Conservation (phyloP, 768 basidiomycete species). For the Amylocystis lapponica region DNA sequence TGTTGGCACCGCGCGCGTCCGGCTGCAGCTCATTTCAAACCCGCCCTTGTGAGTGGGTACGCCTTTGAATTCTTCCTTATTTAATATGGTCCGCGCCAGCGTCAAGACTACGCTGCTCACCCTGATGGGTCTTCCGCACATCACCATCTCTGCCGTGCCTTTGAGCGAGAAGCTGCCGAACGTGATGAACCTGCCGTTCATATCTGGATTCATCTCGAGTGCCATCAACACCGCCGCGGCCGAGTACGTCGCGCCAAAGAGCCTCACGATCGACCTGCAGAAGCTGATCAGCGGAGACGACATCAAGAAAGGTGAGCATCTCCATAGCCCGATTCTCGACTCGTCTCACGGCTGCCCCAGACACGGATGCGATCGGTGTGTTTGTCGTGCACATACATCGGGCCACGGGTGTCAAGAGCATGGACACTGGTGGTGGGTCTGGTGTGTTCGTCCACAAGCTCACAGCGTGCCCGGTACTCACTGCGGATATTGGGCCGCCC, state of each 20-base stretch:
- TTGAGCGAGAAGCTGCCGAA: slow-evolving; percentile 60
- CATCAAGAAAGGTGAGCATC: slow-evolving; percentile 36
- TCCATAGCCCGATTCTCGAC: neutral
- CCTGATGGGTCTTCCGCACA: slow-evolving; percentile 64
- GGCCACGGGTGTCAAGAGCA: slow-evolving; percentile 44
- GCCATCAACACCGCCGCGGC: slow-evolving; percentile 57
- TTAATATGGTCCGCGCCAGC: slow-evolving; percentile 15
- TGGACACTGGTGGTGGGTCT: slow-evolving; percentile 32
- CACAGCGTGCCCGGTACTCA: neutral
- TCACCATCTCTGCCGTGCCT: slow-evolving; percentile 60
- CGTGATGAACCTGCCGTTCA: slow-evolving; percentile 70
- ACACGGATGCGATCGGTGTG: slow-evolving; percentile 57
- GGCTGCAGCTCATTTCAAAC: slow-evolving; percentile 70
- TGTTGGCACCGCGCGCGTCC: slow-evolving; percentile 54
- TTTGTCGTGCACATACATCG: slow-evolving; percentile 60
- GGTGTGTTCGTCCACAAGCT: slow-evolving; percentile 16
- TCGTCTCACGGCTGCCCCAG: slow-evolving; percentile 1
- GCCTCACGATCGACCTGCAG: slow-evolving; percentile 64
- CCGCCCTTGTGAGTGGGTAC: slow-evolving; percentile 44
- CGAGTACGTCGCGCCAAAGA: slow-evolving; percentile 66
- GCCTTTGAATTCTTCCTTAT: neutral
- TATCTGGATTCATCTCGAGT: slow-evolving; percentile 63
- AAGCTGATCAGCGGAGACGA: slow-evolving; percentile 53
- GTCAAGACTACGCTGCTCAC: slow-evolving; percentile 47
- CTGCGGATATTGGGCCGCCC: neutral